Evolutionary conservation across 257 asterid species (phyloP).

Genomic region (Eucommia ulmoides): DNA sequence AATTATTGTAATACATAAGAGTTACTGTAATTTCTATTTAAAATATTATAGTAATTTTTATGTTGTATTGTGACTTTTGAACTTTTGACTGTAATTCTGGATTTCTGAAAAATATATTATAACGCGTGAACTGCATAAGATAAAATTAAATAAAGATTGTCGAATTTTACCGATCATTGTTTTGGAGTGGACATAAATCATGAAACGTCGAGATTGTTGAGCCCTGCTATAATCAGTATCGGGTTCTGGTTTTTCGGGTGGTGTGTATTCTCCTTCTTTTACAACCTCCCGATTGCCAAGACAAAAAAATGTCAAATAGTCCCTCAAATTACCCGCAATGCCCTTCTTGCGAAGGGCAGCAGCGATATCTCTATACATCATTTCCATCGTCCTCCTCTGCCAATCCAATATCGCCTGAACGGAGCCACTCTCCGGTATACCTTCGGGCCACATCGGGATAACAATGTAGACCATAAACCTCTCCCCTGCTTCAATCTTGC

Average conservation of each 20-base stretch:
- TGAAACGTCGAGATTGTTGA: slow-evolving; percentile 74
- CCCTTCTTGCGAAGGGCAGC: slow-evolving; percentile 42
- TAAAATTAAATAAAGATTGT: too few species aligned
- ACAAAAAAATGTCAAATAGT: slow-evolving; percentile 76
- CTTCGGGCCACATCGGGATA: slow-evolving; percentile 98
- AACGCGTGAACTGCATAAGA: background rate
- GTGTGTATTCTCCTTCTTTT: slow-evolving; percentile 35
- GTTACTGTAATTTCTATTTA: background rate
- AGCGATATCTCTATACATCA: slow-evolving; percentile 76
- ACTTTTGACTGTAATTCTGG: too few species aligned
- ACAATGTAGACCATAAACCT: slow-evolving; percentile 64
- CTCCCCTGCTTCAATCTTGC: slow-evolving; percentile 60
- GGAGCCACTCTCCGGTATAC: slow-evolving; percentile 61
- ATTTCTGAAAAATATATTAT: too few species aligned
- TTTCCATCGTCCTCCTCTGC: slow-evolving; percentile 96
- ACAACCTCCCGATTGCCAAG: slow-evolving; percentile 70
- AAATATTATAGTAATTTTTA: too few species aligned
- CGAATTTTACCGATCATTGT: slow-evolving; percentile 66
- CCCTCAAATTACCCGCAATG: slow-evolving; percentile 38
- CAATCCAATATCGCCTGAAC: slow-evolving; percentile 92
- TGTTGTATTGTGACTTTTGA: too few species aligned
- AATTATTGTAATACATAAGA: background rate
- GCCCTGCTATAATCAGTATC: slow-evolving; percentile 60
- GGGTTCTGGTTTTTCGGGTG: slow-evolving; percentile 50
- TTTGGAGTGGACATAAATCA: slow-evolving; percentile 91